Evolutionary conservation across 2,329 filamentous ascomycete genomes (phyloP).

Genomic region (Pseudocercospora eumusae): DNA sequence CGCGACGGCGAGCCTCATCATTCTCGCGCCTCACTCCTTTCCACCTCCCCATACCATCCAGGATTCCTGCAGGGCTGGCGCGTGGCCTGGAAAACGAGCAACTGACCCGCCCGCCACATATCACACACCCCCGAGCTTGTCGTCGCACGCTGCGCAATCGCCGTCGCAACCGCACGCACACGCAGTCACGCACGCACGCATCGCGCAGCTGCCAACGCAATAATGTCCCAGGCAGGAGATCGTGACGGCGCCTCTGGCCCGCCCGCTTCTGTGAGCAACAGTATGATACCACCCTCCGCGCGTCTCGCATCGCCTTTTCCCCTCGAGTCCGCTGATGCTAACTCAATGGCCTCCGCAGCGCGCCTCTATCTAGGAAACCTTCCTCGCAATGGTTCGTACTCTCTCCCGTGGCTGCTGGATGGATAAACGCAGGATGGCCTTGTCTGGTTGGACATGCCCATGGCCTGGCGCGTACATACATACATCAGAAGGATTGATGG

Average conservation of each 20-base stretch:
- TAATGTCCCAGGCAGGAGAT: conserved; percentile 7
- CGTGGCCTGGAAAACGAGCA: background rate
- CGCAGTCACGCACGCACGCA: background rate
- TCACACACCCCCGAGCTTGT: background rate
- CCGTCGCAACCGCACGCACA: too few species aligned
- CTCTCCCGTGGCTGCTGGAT: conserved; percentile 34
- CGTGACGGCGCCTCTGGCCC: conserved; percentile 10
- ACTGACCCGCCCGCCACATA: conserved; percentile 4
- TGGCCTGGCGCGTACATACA: conserved; percentile 25
- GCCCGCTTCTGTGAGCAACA: conserved; percentile 6
- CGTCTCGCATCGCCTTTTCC: background rate
- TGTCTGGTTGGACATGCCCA: conserved; percentile 25
- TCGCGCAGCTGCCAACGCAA: background rate
- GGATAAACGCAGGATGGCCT: conserved; percentile 31
- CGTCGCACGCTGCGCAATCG: conserved; percentile 5
- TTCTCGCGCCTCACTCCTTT: conserved; percentile 4
- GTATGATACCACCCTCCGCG: background rate
- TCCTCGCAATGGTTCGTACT: conserved; percentile 81
- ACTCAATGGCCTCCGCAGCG: conserved; percentile 9
- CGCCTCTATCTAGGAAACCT: conserved; percentile 72
- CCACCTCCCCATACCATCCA: background rate
- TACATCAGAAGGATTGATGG: conserved; percentile 21
- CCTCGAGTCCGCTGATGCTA: background rate
- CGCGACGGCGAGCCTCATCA: conserved; percentile 1
- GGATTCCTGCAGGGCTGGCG: conserved; percentile 5